Percentiles rank a stretch among this genome's conserved stretches.
Evolutionary conservation across 768 basidiomycete genomes (phyloP).

Genomic region (Auriscalpium microsporum): DNA sequence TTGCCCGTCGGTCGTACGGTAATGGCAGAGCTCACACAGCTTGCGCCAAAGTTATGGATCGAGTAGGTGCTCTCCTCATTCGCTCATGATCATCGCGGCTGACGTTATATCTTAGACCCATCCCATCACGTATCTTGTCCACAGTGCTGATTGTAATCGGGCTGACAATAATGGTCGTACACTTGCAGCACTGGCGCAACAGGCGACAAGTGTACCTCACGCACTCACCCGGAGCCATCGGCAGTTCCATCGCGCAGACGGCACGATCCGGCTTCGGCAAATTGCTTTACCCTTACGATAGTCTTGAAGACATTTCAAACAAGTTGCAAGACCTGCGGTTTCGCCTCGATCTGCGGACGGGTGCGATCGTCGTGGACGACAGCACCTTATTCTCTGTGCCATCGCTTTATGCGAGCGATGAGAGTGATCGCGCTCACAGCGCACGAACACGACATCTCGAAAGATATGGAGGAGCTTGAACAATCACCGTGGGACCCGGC

Average conservation of each 20-base stretch:
- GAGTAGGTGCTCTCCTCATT: conserved; percentile 40
- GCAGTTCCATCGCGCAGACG: conserved; percentile 3
- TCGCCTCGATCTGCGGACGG: conserved; percentile 12
- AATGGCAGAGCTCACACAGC: conserved; percentile 30
- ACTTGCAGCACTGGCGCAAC: conserved; percentile 30
- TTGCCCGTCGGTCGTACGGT: conserved; percentile 31
- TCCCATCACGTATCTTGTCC: conserved; percentile 50
- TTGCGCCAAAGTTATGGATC: conserved; percentile 45
- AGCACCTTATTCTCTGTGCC: not conserved
- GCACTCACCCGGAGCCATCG: conserved; percentile 9
- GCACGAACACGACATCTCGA: not conserved
- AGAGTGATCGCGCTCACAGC: conserved; percentile 10
- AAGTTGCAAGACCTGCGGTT: conserved; percentile 11
- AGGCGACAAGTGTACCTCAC: conserved; percentile 8
- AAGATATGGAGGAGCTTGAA: too few species aligned
- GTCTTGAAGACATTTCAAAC: not conserved
- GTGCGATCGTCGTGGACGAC: conserved; percentile 14
- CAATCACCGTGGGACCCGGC: too few species aligned
- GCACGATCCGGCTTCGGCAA: conserved; percentile 14
- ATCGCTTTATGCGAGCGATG: not conserved
- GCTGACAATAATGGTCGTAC: conserved; percentile 35
- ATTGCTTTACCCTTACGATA: conserved; percentile 10
- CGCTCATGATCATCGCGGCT: not conserved
- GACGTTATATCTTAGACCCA: conserved; percentile 28
- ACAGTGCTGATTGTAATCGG: conserved; percentile 40